These are phyloP conservation scores for Psilocybe azurescens DNA, from an alignment of 768 basidiomycete species.

Conservation along the genomic window DNA sequence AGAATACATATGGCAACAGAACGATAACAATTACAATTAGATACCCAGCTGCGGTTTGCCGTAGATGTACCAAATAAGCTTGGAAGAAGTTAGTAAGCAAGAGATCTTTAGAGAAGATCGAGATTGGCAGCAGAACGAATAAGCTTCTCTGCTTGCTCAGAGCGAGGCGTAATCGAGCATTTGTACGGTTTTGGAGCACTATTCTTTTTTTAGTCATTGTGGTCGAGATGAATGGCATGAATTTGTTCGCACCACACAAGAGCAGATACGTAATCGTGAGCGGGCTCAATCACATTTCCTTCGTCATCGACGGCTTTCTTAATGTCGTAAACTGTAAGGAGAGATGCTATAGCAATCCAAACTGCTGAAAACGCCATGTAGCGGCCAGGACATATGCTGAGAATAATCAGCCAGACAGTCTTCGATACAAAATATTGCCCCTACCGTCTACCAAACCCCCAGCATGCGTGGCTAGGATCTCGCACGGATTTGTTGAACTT, in stretches of 20 bases:
- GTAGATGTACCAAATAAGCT: no score
- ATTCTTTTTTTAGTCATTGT: background rate
- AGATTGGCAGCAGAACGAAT: background rate
- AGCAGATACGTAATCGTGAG: constrained; percentile 24
- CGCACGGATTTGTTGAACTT: constrained; percentile 29
- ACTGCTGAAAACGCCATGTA: constrained; percentile 30
- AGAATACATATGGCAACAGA: no score
- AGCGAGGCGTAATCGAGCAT: constrained; percentile 4
- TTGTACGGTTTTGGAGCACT: background rate
- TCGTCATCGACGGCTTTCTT: constrained; percentile 26
- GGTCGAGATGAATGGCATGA: background rate
- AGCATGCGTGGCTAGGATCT: constrained; percentile 33
- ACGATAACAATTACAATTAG: no score
- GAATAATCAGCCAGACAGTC: background rate
- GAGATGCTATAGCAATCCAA: constrained; percentile 30
- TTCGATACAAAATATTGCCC: background rate
- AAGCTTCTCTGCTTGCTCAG: constrained; percentile 1
- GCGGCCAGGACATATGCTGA: constrained; percentile 29
- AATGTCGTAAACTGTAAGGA: constrained; percentile 28
- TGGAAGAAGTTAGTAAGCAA: background rate
- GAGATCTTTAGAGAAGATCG: background rate
- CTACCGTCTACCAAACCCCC: constrained; percentile 38
- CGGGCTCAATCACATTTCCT: constrained; percentile 21
- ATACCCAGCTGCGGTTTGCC: no score
- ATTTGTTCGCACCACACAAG: constrained; percentile 21